A percentile compares a stretch with the other conserved stretches of the same genome.
Conservation (phyloP, 169 alveolate species). For the Amoebophrya sp. region DNA sequence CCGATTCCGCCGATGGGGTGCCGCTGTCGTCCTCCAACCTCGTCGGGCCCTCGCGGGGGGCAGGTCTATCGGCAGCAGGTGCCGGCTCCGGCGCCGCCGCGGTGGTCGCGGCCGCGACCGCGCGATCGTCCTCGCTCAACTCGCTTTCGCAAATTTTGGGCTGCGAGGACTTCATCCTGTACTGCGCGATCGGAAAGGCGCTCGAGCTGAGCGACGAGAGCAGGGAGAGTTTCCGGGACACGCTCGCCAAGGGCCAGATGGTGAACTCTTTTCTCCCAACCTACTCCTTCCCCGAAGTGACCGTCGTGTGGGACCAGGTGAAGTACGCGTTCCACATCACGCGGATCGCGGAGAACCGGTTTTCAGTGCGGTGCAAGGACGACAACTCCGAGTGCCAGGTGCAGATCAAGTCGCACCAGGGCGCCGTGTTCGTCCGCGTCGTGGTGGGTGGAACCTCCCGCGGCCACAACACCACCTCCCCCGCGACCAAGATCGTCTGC, state of each 20-base stretch:
- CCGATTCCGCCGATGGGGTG: too few relatives aligned
- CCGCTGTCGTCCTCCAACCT: too few relatives aligned
- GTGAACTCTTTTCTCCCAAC: not conserved
- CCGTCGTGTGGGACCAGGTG: not conserved
- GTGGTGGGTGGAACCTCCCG: too few relatives aligned
- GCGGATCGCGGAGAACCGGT: not conserved
- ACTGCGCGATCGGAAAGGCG: not conserved
- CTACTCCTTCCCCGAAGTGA: not conserved
- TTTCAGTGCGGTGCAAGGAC: not conserved
- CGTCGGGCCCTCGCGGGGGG: too few relatives aligned
- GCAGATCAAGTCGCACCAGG: not conserved
- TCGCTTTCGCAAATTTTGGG: not conserved
- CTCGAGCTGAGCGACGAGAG: not conserved
- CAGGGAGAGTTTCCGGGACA: not conserved
- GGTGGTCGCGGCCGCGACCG: too few relatives aligned
- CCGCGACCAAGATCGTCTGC: not conserved
- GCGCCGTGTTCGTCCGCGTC: not conserved
- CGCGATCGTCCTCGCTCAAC: too few relatives aligned
- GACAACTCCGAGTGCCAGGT: not conserved
- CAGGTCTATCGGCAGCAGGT: too few relatives aligned
- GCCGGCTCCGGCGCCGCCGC: too few relatives aligned
- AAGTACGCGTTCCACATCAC: not conserved
- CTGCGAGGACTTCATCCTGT: not conserved
- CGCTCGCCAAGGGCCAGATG: not conserved
- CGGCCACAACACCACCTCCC: not conserved